phyloP scores from a whole-genome alignment of 208 protist species.

The Crithidia bombi region DNA sequence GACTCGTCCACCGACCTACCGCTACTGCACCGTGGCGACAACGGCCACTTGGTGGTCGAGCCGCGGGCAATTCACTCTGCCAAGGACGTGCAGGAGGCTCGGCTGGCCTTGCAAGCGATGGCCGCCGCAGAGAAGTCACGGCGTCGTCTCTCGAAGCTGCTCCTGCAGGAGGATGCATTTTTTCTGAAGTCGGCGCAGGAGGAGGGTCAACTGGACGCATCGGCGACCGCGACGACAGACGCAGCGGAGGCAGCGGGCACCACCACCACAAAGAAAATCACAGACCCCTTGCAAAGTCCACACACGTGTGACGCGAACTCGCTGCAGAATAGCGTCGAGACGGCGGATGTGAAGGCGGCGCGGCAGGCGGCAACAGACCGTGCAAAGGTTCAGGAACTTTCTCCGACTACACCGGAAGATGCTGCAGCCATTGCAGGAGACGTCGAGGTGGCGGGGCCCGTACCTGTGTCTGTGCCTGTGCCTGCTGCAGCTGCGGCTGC shows the following conservation, averaged over 20 bases:
- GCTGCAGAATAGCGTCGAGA: neutral
- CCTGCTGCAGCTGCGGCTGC: neutral
- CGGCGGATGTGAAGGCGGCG: constrained; percentile 5
- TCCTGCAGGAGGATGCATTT: constrained; percentile 29
- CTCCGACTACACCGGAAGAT: too few species aligned
- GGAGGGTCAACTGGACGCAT: constrained; percentile 23
- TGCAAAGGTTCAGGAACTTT: too few species aligned
- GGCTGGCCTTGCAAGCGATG: constrained; percentile 45
- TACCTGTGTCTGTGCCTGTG: neutral
- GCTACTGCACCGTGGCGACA: constrained; percentile 35
- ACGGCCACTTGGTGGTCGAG: constrained; percentile 39
- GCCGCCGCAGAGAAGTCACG: constrained; percentile 46
- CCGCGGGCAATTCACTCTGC: constrained; percentile 45
- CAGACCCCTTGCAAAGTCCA: neutral
- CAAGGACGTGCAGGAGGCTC: constrained; percentile 45
- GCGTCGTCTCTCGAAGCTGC: constrained; percentile 22
- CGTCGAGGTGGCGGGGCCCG: constrained; percentile 1
- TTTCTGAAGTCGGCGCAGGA: constrained; percentile 34
- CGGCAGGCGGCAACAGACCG: neutral
- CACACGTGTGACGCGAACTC: neutral
- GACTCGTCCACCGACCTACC: constrained; percentile 17
- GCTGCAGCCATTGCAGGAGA: neutral
- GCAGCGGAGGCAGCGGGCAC: neutral
- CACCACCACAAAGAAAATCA: neutral
- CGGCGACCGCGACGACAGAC: neutral